phyloP scores from a whole-genome alignment of 768 basidiomycete species.

The Leccinum longicurvipes region DNA sequence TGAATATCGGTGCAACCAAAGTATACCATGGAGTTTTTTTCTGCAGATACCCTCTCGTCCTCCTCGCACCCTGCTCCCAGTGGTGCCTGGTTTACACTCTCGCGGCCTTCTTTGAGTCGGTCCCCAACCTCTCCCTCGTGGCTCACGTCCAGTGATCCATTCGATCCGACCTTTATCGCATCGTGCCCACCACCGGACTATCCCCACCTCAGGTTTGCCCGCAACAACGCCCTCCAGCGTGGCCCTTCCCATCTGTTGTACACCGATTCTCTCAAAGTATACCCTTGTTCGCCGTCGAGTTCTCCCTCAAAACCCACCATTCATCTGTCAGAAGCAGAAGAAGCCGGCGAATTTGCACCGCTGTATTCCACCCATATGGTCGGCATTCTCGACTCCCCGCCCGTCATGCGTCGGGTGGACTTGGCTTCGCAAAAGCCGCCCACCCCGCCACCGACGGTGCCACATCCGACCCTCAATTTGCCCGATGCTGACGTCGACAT shows the following conservation, averaged over 20 bases:
- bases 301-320: slow-evolving; percentile 24
- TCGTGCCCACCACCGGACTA: slow-evolving; percentile 11
- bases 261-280: slow-evolving; percentile 20
- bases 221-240: slow-evolving; percentile 12
- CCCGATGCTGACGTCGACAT: slow-evolving; percentile 34
- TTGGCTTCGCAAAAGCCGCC: slow-evolving; percentile 31
- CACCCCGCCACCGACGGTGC: slow-evolving; percentile 44
- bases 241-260: slow-evolving; percentile 13
- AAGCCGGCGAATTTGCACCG: slow-evolving; percentile 13
- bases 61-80: slow-evolving; percentile 11
- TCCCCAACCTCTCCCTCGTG: slow-evolving; percentile 16
- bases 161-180: slow-evolving; percentile 25
- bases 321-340: slow-evolving; percentile 23
- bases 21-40: slow-evolving; percentile 32
- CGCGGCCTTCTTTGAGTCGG: slow-evolving; percentile 17
- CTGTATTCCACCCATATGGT: slow-evolving; percentile 27
- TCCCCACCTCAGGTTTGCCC: slow-evolving; percentile 14
- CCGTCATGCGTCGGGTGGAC: slow-evolving; percentile 31
- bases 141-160: slow-evolving; percentile 17
- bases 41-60: slow-evolving; percentile 29
- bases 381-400: slow-evolving; percentile 36
- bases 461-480: slow-evolving; percentile 34
- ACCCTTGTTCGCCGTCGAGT: slow-evolving; percentile 29
- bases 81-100: slow-evolving; percentile 10
- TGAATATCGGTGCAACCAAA: slow-evolving; percentile 31